phyloP scores from a whole-genome alignment of 441 rosid species.

The Mallotus japonicus region DNA sequence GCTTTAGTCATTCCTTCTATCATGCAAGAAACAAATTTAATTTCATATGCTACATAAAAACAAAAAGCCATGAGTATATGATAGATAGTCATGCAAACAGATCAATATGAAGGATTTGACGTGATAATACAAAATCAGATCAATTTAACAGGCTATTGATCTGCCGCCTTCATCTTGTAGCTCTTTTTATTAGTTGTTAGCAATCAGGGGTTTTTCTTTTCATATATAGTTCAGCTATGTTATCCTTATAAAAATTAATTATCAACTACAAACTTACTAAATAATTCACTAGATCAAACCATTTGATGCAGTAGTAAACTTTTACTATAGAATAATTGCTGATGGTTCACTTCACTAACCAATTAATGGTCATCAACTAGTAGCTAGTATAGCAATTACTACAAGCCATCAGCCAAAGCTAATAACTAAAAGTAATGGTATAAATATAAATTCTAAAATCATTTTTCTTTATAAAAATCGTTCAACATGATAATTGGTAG shows the following conservation, averaged over 20 bases:
- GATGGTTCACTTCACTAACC: background rate
- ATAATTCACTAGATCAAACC: too few relatives aligned
- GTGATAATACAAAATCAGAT: background rate
- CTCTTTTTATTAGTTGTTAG: background rate
- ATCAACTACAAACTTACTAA: background rate
- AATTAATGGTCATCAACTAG: background rate
- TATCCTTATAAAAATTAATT: background rate
- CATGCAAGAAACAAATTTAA: slow-evolving; percentile 4
- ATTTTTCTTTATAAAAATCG: background rate
- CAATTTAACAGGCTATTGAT: background rate
- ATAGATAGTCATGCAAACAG: background rate
- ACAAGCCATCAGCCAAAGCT: background rate
- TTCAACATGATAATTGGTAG: background rate
- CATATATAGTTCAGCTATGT: background rate
- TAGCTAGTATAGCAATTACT: background rate
- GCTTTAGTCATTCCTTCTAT: too few relatives aligned
- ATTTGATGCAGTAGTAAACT: too few relatives aligned
- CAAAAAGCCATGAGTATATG: background rate
- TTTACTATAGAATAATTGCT: background rate
- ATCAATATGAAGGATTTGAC: background rate
- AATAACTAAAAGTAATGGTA: background rate
- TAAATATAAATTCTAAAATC: background rate
- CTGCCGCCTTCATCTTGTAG: background rate
- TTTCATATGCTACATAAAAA: background rate
- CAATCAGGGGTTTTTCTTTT: background rate